Evolutionary conservation across 2,329 filamentous ascomycete species (phyloP).

Genomic region (Diaporthe citri): DNA sequence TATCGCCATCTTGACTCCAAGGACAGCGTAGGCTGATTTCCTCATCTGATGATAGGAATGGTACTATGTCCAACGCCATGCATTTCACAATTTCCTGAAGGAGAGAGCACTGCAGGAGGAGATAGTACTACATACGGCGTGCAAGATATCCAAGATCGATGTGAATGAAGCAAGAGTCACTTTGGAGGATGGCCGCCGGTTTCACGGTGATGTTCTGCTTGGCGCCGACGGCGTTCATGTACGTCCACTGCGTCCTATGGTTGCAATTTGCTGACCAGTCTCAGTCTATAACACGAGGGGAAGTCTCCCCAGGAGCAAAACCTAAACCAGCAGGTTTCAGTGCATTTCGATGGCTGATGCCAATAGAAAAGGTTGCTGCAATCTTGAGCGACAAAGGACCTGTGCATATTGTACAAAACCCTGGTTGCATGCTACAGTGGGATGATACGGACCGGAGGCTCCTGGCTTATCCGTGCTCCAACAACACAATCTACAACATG

Average conservation of each 20-base stretch:
- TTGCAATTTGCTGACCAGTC: not conserved
- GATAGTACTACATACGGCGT: not conserved
- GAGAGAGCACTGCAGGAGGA: not conserved
- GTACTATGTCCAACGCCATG: slow-evolving; percentile 1
- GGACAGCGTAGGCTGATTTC: not conserved
- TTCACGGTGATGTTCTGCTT: slow-evolving; percentile 18
- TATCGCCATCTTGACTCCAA: not conserved
- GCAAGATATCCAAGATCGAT: slow-evolving; percentile 13
- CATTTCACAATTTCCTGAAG: slow-evolving; percentile 4
- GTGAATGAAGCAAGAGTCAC: not conserved
- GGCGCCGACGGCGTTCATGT: slow-evolving; percentile 19
- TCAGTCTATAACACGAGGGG: slow-evolving; percentile 1
- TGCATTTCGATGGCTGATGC: slow-evolving; percentile 7
- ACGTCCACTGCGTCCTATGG: not conserved
- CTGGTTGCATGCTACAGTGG: slow-evolving; percentile 8
- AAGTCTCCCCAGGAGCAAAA: not conserved
- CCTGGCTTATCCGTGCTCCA: slow-evolving; percentile 2
- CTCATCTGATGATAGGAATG: not conserved
- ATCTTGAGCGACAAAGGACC: not conserved
- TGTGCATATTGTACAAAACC: not conserved
- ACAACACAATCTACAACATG: slow-evolving; percentile 12
- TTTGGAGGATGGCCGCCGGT: slow-evolving; percentile 9
- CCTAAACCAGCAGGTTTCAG: not conserved
- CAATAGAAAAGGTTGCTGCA: not conserved
- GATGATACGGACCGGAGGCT: not conserved